Percentiles rank a stretch among this genome's conserved stretches.
Evolutionary conservation across 176 grass and related monocot genomes (phyloP).

Genomic region (Raddia guianensis): DNA sequence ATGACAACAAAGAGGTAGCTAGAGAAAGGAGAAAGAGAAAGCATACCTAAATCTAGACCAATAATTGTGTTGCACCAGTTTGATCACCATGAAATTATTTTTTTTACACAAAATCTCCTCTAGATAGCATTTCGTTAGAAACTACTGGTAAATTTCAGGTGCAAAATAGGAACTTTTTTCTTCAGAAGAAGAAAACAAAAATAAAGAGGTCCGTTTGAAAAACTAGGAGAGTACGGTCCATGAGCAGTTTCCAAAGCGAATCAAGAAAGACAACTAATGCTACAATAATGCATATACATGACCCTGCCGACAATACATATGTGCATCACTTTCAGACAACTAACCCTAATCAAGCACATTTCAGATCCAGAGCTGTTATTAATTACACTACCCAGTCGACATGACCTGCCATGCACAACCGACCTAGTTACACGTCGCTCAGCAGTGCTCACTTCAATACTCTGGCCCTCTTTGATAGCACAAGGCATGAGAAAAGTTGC

Average conservation of each 20-base stretch:
- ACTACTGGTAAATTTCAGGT: neutral
- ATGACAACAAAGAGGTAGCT: neutral
- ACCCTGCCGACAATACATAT: constrained; percentile 16
- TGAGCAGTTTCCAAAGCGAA: neutral
- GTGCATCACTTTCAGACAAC: constrained; percentile 2
- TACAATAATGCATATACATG: constrained; percentile 30
- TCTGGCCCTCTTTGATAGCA: neutral
- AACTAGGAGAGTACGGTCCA: neutral
- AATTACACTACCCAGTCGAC: neutral
- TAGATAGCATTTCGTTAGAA: neutral
- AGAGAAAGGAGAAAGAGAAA: constrained; percentile 22
- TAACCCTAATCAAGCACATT: neutral
- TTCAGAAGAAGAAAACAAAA: neutral
- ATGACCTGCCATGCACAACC: constrained; percentile 30
- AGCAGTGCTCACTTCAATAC: neutral
- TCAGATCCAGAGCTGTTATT: neutral
- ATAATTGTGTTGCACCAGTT: constrained; percentile 29
- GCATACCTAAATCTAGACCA: neutral
- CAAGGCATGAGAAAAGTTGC: neutral
- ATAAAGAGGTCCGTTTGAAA: neutral
- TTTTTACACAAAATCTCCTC: neutral
- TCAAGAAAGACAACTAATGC: neutral
- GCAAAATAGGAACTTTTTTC: neutral
- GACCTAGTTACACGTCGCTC: neutral
- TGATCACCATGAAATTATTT: too few relatives aligned